Base-by-base conservation (phyloP, 768 basidiomycete species). In the Podaxis sp. region DNA sequence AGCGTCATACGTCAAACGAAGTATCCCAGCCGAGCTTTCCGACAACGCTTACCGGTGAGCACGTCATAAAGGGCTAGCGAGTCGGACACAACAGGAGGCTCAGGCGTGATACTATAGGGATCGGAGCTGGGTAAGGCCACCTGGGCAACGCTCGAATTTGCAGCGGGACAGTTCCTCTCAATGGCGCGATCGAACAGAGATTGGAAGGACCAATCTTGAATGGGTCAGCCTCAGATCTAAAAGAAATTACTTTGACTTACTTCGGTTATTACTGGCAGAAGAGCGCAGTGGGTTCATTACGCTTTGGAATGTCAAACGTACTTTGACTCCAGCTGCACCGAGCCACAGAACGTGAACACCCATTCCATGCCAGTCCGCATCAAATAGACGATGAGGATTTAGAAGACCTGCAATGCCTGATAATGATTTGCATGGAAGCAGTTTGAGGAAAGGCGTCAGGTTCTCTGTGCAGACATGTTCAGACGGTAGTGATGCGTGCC, bases 391-490 rank as follows among this genome's bases (percentile, higher is more conserved):
- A 67, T 96, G 93, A 0, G 94, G 91, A 70, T 95, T 93, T 49
- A 99, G 79, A 24, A 98, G 80, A 15, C 76, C 79, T 0, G 94
- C 92, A 22, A 98, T 81, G 12, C 97, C 96, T 0, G 95, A 93
- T 19, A 82, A 77, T 4, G 92, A 87, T 70, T 97, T 93, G 80
- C 96, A 99, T 0, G 97, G 97, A 1, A 99, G 79, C 9, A 98
- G 86, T 71, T 96, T 95, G 63, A 98, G 82, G 76, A 99, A 97
- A 0, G 97, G 96, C 0, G 96, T 98, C 8, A 99, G 79, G 70
- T 98, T 98, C 72, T 99, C 97, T 4, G 96, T 99, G 71, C 96
- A 99, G n/a, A 98, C 91, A 67, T 88, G 81, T 71, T 96, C 93
- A 2, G 88, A 92, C 6, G 91, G 90, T 19, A 90, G 82, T 7